These are phyloP conservation scores for Mentha longifolia DNA, from an alignment of 257 asterid species.

Conservation along the genomic window DNA sequence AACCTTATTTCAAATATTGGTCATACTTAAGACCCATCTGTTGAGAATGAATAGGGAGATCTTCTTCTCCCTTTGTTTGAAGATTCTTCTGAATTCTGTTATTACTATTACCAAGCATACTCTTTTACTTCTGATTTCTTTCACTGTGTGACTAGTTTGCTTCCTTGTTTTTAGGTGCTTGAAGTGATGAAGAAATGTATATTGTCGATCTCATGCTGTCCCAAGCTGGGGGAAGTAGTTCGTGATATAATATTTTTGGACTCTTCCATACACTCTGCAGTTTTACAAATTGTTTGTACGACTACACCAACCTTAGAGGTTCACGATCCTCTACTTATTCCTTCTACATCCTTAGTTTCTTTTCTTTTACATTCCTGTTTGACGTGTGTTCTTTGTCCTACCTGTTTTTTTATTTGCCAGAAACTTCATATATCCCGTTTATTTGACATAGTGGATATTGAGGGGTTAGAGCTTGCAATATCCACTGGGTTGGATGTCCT, in stretches of 20 bases:
- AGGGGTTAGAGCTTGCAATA: constrained; percentile 77
- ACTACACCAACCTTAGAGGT: constrained; percentile 86
- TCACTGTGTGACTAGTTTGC: constrained; percentile 19
- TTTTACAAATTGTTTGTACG: constrained; percentile 82
- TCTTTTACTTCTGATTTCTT: constrained; percentile 21
- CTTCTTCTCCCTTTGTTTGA: background rate
- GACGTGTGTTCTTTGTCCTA: constrained; percentile 36
- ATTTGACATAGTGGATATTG: constrained; percentile 76
- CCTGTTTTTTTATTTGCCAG: constrained; percentile 43
- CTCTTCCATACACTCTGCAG: constrained; percentile 79
- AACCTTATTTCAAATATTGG: constrained; percentile 20
- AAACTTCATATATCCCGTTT: constrained; percentile 75
- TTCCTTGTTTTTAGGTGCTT: constrained; percentile 62
- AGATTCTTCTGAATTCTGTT: background rate
- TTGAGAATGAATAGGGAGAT: constrained; percentile 11
- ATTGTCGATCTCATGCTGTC: constrained; percentile 48
- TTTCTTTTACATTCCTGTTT: constrained; percentile 25
- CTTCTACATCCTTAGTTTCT: constrained; percentile 16
- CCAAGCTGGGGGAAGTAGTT: constrained; percentile 61
- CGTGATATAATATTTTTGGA: constrained; percentile 69
- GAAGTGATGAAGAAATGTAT: constrained; percentile 80
- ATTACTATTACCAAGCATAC: constrained; percentile 13
- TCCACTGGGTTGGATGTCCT: constrained; percentile 77
- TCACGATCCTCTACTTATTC: constrained; percentile 32
- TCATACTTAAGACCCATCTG: constrained; percentile 1